Evolutionary conservation across 768 basidiomycete genomes (phyloP), one percentile per base, ranked within the genome.

Genomic region (Termitomyces titanicus): DNA sequence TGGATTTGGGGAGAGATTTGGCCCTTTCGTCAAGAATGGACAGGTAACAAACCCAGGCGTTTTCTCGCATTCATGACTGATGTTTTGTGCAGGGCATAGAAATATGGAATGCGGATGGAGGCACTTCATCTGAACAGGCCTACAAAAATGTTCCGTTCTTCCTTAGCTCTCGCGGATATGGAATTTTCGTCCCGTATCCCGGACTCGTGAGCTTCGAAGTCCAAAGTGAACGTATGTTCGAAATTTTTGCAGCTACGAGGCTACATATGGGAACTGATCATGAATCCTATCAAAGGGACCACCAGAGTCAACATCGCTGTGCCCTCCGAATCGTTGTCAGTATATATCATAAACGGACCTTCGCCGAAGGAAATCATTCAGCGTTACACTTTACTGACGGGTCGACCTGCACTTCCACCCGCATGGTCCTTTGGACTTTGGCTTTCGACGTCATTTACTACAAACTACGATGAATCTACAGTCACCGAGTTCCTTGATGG

Each of bases 381-480:
- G 33, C 61, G 67, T 1, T 75, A 74, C 55, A 72, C 73, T 8
- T 54, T 66, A 9, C 57, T 75, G 13, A 74, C 70, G n/a, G 74
- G 74, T 13, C 70, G 72, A 13, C 73, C 75, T 29, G 72, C 71
- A 2, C 70, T 80, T 17, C 78, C 78, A 11, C 78, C 79, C 12
- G 68, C 73, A 0, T 79, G 79, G 78, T 72, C 77, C 5, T 80
- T 78, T 61, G 74, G 75, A 37, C 73, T 80, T 13, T 80, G 75
- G 73, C 67, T 80, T 8, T 74, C 76, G 12, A 79, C 79, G 0
- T 77, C 75, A 2, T 80, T 79, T 64, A 73, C 75, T 2, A 79
- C 77, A 1, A 65, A 68, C 22, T 79, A 79, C 59, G 70, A 75
- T 54, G 70, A 75, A 59, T 62, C 69, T 39, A 80, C 79, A 2